These are phyloP conservation scores for Chaetomium strumarium DNA, from an alignment of 2,329 filamentous ascomycete species.

Conservation along the genomic window DNA sequence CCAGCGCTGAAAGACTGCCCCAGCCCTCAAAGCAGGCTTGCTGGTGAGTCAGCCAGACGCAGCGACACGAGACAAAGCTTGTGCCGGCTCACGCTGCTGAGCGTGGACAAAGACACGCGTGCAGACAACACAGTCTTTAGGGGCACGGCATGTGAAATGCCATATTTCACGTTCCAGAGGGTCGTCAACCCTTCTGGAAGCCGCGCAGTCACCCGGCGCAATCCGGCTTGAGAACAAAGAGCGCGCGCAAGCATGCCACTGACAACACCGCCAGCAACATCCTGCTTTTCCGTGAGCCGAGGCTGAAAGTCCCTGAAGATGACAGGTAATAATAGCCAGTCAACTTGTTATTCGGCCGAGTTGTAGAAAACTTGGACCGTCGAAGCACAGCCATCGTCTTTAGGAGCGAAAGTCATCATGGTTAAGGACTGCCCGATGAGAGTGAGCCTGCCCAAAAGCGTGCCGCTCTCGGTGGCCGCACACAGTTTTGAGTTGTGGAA, in stretches of 20 bases:
- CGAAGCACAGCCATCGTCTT: background rate
- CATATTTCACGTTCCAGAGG: constrained; percentile 6
- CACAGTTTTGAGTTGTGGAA: background rate
- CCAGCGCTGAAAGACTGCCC: constrained; percentile 16
- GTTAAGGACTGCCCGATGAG: background rate
- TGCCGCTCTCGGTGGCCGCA: background rate
- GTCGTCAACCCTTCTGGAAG: constrained; percentile 3
- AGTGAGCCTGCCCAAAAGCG: background rate
- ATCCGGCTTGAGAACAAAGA: constrained; percentile 9
- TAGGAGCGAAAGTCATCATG: background rate
- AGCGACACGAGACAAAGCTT: constrained; percentile 23
- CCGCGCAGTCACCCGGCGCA: constrained; percentile 2
- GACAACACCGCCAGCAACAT: constrained; percentile 8
- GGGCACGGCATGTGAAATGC: background rate
- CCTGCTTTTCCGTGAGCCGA: constrained; percentile 1
- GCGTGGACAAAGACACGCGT: constrained; percentile 1
- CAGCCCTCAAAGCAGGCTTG: constrained; percentile 17
- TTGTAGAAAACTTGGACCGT: background rate
- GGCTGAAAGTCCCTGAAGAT: background rate
- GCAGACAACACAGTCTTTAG: background rate
- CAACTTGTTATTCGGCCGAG: background rate
- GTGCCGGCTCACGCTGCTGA: constrained; percentile 7
- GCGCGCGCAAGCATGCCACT: constrained; percentile 8
- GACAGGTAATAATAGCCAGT: background rate
- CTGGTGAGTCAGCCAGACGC: constrained; percentile 21